Evolutionary conservation across 1,139 yeast genomes (phyloP).

Genomic region (Zygotorulaspora mrakii): DNA sequence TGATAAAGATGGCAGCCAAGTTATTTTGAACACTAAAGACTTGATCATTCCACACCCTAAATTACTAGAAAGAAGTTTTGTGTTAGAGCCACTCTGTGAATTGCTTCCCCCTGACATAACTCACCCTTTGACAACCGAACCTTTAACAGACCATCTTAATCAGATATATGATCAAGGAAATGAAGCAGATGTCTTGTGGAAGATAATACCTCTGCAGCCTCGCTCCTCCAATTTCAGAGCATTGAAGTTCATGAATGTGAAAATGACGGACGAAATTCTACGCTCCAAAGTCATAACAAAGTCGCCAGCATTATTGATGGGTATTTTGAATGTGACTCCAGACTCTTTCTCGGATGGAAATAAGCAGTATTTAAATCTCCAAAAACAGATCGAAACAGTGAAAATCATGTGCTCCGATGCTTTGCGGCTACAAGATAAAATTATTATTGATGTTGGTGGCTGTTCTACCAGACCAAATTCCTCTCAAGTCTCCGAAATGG

Average conservation of each 20-base stretch:
- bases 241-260: constrained; percentile 25
- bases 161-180: constrained; percentile 45
- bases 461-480: constrained; percentile 89
- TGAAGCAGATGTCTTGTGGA: constrained; percentile 29
- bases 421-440: constrained; percentile 57
- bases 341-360: constrained; percentile 97
- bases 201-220: constrained; percentile 26
- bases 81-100: constrained; percentile 83
- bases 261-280: constrained; percentile 13
- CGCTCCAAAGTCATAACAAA: constrained; percentile 25
- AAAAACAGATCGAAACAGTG: constrained; percentile 42
- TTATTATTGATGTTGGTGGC: constrained; percentile 87
- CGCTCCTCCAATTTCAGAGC: constrained; percentile 12
- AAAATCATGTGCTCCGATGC: constrained; percentile 52
- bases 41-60: constrained; percentile 80
- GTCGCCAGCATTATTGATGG: constrained; percentile 57
- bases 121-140: constrained; percentile 85
- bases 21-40: constrained; percentile 46
- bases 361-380: constrained; percentile 37
- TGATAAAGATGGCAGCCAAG: constrained; percentile 27
- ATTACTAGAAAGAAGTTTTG: constrained; percentile 88
- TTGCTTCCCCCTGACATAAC: constrained; percentile 57
- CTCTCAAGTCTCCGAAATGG: constrained; percentile 51
- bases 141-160: constrained; percentile 63
- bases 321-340: constrained; percentile 83